phyloP scores from a whole-genome alignment of 805 yeast genomes.

The Kluyveromyces dobzhanskii region DNA sequence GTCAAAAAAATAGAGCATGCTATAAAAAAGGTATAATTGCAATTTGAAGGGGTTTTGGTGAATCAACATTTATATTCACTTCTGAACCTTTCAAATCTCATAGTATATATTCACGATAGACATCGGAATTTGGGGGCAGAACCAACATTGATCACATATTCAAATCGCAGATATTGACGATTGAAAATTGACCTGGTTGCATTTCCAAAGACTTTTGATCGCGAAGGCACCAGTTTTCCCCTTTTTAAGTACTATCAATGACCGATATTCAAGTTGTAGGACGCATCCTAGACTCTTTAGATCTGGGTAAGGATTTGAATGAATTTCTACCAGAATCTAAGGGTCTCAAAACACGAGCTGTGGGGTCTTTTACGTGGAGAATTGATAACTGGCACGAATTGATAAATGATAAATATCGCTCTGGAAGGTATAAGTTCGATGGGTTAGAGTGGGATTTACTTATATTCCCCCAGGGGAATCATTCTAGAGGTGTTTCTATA shows the following conservation, averaged over 20 bases:
- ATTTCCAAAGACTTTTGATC: no score
- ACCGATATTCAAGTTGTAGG: constrained; percentile 1
- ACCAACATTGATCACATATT: not conserved
- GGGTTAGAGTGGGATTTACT: constrained; percentile 61
- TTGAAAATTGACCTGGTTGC: not conserved
- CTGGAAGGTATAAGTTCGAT: constrained; percentile 48
- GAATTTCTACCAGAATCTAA: constrained; percentile 11
- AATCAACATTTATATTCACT: no score
- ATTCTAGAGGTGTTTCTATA: constrained; percentile 51
- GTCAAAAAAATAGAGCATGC: no score
- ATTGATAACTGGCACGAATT: constrained; percentile 40
- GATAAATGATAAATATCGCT: constrained; percentile 31
- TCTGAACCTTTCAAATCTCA: no score
- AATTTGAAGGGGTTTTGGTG: no score
- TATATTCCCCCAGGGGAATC: constrained; percentile 71
- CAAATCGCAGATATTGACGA: not conserved
- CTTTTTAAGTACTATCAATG: not conserved
- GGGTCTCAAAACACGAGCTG: constrained; percentile 15
- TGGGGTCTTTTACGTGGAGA: constrained; percentile 41
- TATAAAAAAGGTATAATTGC: no score
- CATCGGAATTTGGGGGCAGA: no score
- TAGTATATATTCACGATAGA: no score
- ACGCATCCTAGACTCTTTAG: constrained; percentile 10
- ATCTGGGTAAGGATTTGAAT: constrained; percentile 16
- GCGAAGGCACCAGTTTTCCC: no score